A percentile compares a stretch with the other conserved stretches of the same genome.
These are phyloP conservation scores for Cornus florida DNA, from an alignment of 148 eudicot species.

Conservation along the genomic window DNA sequence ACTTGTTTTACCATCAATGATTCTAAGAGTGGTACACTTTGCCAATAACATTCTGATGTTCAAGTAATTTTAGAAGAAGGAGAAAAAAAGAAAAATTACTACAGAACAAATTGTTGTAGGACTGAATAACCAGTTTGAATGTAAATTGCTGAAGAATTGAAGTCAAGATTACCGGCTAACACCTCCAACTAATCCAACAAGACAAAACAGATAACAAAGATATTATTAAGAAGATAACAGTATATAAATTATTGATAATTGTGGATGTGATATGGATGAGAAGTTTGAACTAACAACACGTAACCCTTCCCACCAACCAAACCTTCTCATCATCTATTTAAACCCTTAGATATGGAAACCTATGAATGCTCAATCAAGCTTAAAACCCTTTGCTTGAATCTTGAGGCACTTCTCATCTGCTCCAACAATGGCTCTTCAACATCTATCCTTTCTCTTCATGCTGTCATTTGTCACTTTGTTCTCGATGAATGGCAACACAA, in stretches of 20 bases:
- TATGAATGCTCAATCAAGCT: conserved; percentile 1
- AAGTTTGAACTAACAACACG: conserved; percentile 7
- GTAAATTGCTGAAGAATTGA: background rate
- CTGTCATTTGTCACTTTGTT: conserved; percentile 13
- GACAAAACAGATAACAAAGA: background rate
- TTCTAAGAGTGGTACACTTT: too few relatives aligned
- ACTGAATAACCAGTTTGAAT: too few relatives aligned
- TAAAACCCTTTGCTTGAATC: background rate
- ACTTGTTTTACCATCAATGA: too few relatives aligned
- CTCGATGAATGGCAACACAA: conserved; percentile 1
- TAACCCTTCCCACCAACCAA: background rate
- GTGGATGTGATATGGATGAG: background rate
- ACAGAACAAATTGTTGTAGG: too few relatives aligned
- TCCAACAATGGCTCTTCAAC: conserved; percentile 6
- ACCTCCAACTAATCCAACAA: background rate
- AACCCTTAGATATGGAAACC: background rate
- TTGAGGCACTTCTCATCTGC: background rate
- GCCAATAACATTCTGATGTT: too few relatives aligned
- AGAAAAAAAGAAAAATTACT: too few relatives aligned
- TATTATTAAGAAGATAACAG: background rate
- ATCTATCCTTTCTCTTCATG: background rate
- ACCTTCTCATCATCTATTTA: conserved; percentile 1
- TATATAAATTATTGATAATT: background rate
- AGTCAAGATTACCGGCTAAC: background rate
- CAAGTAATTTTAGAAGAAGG: too few relatives aligned